Conservation (phyloP, 1,284 basidiomycete genomes). For the Uromyces viciae-fabae region DNA sequence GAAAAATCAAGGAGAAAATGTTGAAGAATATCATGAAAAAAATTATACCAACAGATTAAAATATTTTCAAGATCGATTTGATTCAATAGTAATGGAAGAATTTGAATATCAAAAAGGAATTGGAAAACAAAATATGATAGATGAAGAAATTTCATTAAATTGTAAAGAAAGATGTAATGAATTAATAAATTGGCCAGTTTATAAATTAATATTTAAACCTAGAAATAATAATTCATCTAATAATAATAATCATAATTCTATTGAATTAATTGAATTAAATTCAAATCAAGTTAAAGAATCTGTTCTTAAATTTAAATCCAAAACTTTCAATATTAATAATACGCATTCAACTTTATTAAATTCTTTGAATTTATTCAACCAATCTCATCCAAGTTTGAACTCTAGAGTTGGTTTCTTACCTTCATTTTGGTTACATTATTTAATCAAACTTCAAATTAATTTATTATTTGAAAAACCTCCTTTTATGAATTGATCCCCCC, state of each 20-base stretch:
- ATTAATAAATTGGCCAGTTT: too few species aligned
- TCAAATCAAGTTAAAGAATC: not conserved
- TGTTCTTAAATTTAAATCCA: not conserved
- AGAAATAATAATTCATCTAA: too few species aligned
- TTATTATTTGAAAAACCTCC: not conserved
- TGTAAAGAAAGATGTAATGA: too few species aligned
- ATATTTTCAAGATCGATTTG: too few species aligned
- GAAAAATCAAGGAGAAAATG: not conserved
- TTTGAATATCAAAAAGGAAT: too few species aligned
- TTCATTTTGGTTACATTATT: not conserved
- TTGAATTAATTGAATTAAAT: not conserved
- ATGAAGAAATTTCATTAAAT: too few species aligned
- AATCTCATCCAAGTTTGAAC: not conserved
- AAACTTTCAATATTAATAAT: too few species aligned
- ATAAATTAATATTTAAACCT: too few species aligned
- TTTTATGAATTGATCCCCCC: not conserved
- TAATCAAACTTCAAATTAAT: not conserved
- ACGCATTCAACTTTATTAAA: not conserved
- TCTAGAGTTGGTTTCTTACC: not conserved
- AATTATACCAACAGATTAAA: not conserved
- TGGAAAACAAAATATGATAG: too few species aligned
- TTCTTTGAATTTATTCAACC: not conserved
- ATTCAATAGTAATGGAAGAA: too few species aligned
- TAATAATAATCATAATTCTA: not conserved
- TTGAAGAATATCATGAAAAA: not conserved